Conservation (phyloP, 2,329 filamentous ascomycete species). For the Cyanodermella asteris region DNA sequence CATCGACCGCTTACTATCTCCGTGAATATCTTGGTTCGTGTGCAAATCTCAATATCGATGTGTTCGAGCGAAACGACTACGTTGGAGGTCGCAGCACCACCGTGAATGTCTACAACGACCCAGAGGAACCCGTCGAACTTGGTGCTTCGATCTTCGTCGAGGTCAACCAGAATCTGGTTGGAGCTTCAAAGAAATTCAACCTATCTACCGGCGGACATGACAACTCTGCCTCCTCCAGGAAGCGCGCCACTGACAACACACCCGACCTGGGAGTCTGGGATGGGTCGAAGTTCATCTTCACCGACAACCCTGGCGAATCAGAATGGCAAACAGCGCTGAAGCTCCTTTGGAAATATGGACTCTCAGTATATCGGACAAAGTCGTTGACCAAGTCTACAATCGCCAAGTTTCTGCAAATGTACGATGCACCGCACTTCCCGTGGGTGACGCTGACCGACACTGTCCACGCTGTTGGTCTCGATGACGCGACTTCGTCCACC, state of each 20-base stretch:
- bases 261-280: conserved; percentile 61
- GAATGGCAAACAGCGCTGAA: conserved; percentile 65
- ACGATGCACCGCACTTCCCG: conserved; percentile 63
- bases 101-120: conserved; percentile 51
- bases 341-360: conserved; percentile 67
- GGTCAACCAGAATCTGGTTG: conserved; percentile 61
- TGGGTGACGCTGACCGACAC: conserved; percentile 54
- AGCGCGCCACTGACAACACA: conserved; percentile 15
- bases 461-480: conserved; percentile 44
- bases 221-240: conserved; percentile 27
- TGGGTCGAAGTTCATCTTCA: conserved; percentile 50
- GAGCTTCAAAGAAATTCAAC: conserved; percentile 49
- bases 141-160: conserved; percentile 83
- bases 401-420: conserved; percentile 54
- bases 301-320: conserved; percentile 31
- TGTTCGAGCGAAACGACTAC: conserved; percentile 60
- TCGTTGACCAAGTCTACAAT: conserved; percentile 51
- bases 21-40: conserved; percentile 5
- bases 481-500: conserved; percentile 43
- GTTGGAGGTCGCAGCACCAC: conserved; percentile 78
- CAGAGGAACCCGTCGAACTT: conserved; percentile 51
- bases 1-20: conserved; percentile 70
- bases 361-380: conserved; percentile 52
- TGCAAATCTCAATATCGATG: conserved; percentile 51
- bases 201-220: conserved; percentile 32